Conservation (phyloP, 2,329 filamentous ascomycete genomes). For the Lithohypha guttulata region DNA sequence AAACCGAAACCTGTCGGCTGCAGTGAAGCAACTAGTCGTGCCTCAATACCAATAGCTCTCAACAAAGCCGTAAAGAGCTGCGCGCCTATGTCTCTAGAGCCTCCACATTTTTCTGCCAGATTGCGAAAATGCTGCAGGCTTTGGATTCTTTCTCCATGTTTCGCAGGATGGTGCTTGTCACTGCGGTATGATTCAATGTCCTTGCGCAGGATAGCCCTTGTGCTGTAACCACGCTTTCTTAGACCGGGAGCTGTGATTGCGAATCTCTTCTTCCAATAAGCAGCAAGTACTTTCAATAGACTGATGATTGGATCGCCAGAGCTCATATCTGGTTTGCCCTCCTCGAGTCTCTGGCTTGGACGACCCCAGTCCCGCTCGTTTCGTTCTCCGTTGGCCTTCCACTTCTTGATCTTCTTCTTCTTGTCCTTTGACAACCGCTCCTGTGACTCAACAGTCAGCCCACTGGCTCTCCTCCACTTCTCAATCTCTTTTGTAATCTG, state of each 20-base stretch:
- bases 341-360: slow-evolving; percentile 58
- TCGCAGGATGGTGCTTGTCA: slow-evolving; percentile 48
- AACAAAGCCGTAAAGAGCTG: slow-evolving; percentile 83
- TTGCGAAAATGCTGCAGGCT: slow-evolving; percentile 56
- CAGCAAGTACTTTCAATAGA: slow-evolving; percentile 62
- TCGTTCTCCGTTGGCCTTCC: slow-evolving; percentile 30
- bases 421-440: slow-evolving; percentile 25
- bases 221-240: slow-evolving; percentile 82
- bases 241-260: slow-evolving; percentile 64
- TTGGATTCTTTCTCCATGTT: slow-evolving; percentile 67
- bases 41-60: slow-evolving; percentile 68
- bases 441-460: slow-evolving; percentile 40
- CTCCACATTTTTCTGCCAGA: slow-evolving; percentile 58
- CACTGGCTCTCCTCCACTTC: slow-evolving; percentile 60
- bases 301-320: slow-evolving; percentile 70
- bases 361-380: slow-evolving; percentile 58
- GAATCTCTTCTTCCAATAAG: slow-evolving; percentile 85
- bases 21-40: slow-evolving; percentile 70
- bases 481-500: slow-evolving; percentile 62
- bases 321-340: slow-evolving; percentile 64
- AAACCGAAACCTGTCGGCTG: slow-evolving; percentile 85
- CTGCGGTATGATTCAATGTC: slow-evolving; percentile 60
- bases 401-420: slow-evolving; percentile 35
- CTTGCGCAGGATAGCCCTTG: slow-evolving; percentile 62
- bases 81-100: slow-evolving; percentile 76